These are phyloP conservation scores for Dryas octopetala DNA, from an alignment of 306 rosid genomes.

Conservation along the genomic window DNA sequence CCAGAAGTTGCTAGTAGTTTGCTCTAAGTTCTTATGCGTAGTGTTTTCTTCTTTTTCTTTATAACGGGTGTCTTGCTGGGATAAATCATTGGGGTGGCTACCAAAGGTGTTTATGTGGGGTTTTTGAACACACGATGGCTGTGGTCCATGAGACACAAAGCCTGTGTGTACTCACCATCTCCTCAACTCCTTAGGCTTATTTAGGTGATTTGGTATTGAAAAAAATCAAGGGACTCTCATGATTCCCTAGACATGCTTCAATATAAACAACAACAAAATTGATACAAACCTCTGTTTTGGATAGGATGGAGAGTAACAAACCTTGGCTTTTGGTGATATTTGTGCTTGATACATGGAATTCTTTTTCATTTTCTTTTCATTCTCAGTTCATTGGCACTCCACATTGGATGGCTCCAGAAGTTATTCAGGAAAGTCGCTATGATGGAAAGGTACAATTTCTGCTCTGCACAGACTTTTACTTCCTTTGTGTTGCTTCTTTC, in stretches of 20 bases:
- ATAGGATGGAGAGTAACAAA: not conserved
- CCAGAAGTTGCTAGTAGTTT: not conserved
- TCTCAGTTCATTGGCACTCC: conserved; percentile 97
- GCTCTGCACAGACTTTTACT: conserved; percentile 23
- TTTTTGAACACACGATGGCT: not conserved
- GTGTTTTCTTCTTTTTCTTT: not conserved
- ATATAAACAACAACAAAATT: not conserved
- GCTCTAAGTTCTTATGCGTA: not conserved
- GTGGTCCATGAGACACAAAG: not conserved
- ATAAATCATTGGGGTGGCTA: not conserved
- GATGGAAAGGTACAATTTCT: conserved; percentile 78
- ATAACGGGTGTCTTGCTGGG: not conserved
- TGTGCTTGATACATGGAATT: conserved; percentile 20
- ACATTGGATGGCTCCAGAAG: conserved; percentile 99
- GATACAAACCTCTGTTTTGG: not conserved
- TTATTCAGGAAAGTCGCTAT: conserved; percentile 98
- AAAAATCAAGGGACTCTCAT: not conserved
- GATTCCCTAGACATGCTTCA: not conserved
- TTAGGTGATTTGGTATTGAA: not conserved
- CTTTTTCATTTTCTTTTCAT: conserved; percentile 31
- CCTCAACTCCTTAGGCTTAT: not conserved
- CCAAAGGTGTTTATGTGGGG: not conserved
- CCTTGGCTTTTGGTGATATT: conserved; percentile 18
- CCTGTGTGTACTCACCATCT: not conserved
- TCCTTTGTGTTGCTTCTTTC: conserved; percentile 16